Evolutionary conservation across 345 rosid genomes (phyloP).

Genomic region (Kandelia obovata): DNA sequence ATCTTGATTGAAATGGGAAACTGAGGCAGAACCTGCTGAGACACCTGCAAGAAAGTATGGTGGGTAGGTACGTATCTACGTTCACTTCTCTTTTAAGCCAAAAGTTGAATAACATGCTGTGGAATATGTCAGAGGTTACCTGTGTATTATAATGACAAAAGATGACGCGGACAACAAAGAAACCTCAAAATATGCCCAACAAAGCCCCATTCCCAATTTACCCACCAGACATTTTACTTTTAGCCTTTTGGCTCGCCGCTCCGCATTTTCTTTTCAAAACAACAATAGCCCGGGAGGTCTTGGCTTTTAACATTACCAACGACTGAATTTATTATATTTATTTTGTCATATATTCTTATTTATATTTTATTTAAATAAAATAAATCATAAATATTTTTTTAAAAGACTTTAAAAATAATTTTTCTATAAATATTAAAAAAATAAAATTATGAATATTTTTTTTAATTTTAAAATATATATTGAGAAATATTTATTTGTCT

Average conservation of each 20-base stretch:
- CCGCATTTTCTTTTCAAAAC: too few relatives aligned
- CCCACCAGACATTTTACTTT: not conserved
- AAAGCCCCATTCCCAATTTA: not conserved
- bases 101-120: constrained; percentile 2
- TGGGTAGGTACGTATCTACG: constrained; percentile 8
- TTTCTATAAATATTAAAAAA: too few relatives aligned
- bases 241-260: too few relatives aligned
- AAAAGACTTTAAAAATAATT: too few relatives aligned
- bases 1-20: constrained; percentile 1
- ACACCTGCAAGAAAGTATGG: not conserved
- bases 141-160: not conserved
- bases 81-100: constrained; percentile 36
- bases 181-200: constrained; percentile 18
- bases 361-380: not conserved
- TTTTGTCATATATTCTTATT: too few relatives aligned
- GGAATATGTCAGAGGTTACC: too few relatives aligned
- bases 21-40: not conserved
- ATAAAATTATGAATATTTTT: too few relatives aligned
- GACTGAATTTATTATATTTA: too few relatives aligned
- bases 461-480: too few relatives aligned
- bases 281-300: too few relatives aligned
- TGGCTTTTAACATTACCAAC: not conserved
- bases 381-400: too few relatives aligned
- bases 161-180: not conserved
- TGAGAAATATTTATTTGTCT: too few relatives aligned